These are phyloP conservation scores for Amoeboradix gromovi DNA, from an alignment of 371 early-diverging fungal genomes.

Conservation along the genomic window DNA sequence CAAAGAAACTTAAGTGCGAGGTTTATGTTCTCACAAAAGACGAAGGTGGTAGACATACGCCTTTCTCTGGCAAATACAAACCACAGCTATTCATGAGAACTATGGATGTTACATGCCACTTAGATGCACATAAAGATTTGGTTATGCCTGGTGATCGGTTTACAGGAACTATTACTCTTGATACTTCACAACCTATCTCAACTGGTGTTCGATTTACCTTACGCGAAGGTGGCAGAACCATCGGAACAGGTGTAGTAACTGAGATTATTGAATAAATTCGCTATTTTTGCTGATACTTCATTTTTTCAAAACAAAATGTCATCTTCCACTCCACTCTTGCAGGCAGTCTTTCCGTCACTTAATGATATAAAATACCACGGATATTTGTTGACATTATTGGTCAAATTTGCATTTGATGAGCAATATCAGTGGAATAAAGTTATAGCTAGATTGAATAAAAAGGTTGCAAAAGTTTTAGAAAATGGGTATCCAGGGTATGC, in stretches of 20 bases:
- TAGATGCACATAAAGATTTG: constrained; percentile 51
- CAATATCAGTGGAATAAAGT: too few species aligned
- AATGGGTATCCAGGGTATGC: too few species aligned
- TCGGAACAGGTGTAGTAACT: constrained; percentile 59
- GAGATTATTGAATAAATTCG: constrained; percentile 22
- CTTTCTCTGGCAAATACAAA: constrained; percentile 79
- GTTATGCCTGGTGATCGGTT: constrained; percentile 95
- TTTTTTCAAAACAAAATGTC: too few species aligned
- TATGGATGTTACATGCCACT: constrained; percentile 61
- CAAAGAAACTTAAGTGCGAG: constrained; percentile 68
- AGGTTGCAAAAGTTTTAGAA: too few species aligned
- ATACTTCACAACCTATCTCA: constrained; percentile 53
- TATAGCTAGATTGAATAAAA: too few species aligned
- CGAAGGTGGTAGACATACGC: constrained; percentile 92
- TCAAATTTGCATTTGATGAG: too few species aligned
- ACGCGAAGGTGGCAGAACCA: constrained; percentile 89
- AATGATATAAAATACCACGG: too few species aligned
- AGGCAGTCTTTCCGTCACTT: too few species aligned
- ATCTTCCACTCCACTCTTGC: too few species aligned
- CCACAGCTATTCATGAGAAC: constrained; percentile 85
- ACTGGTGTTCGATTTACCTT: constrained; percentile 80
- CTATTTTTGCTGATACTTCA: too few species aligned
- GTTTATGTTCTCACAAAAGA: constrained; percentile 83
- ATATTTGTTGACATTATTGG: too few species aligned
- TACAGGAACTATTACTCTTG: constrained; percentile 45